These are phyloP conservation scores for Fereydounia khargensis DNA, from an alignment of 1,284 basidiomycete genomes.

Conservation along the genomic window DNA sequence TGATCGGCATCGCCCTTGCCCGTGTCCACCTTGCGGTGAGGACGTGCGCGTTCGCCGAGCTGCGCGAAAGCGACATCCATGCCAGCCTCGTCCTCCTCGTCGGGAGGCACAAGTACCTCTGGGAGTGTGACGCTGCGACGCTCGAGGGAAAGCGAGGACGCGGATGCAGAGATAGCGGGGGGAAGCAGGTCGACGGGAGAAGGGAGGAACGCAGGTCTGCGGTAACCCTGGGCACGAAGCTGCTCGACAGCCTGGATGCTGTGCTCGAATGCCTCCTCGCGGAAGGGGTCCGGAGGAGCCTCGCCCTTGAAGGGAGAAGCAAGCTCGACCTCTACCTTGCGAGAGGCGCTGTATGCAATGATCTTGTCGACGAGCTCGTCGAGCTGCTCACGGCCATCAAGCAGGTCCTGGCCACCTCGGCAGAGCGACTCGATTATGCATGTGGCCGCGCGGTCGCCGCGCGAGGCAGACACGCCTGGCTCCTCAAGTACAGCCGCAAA, in stretches of 20 bases:
- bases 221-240: conserved; percentile 27
- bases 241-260: conserved; percentile 37
- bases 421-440: conserved; percentile 80
- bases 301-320: conserved; percentile 29
- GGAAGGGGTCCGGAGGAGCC: conserved; percentile 11
- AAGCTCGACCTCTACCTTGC: conserved; percentile 39
- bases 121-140: conserved; percentile 27
- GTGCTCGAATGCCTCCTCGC: conserved; percentile 47
- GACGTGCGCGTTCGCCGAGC: conserved; percentile 12
- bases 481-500: conserved; percentile 83
- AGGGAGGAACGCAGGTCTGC: conserved; percentile 38
- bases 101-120: conserved; percentile 47
- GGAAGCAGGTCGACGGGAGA: conserved; percentile 46
- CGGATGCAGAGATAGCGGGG: conserved; percentile 33
- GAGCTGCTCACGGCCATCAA: conserved; percentile 18
- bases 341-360: conserved; percentile 30
- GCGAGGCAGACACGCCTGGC: conserved; percentile 79
- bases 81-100: conserved; percentile 53
- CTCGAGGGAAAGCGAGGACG: conserved; percentile 12
- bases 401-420: conserved; percentile 44
- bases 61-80: conserved; percentile 18
- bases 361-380: conserved; percentile 44
- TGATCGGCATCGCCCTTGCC: conserved; percentile 45
- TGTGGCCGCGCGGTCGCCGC: conserved; percentile 78
- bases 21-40: conserved; percentile 30